Base-by-base conservation (phyloP, 352 stramenopile genomes). In the Paralagenidium karlingii region DNA sequence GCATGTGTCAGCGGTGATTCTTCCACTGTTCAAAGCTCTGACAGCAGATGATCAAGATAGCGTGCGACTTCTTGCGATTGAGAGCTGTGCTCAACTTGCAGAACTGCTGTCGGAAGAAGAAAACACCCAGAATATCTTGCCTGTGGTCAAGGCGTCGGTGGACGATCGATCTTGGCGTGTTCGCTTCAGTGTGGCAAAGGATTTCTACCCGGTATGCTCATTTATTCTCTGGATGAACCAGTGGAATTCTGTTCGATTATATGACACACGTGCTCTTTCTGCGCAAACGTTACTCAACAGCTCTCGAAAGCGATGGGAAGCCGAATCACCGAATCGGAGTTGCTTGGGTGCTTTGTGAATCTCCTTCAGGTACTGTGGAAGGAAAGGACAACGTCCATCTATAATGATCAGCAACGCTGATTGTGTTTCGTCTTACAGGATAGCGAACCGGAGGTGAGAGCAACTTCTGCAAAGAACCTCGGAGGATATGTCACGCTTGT, bases 11-110 rank as follows among this genome's bases (percentile, higher is more conserved):
- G 55, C 44, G 40, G 51, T 82, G 33, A 63, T 90, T 25, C 45
- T 95, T 28, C 82, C 80, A 24, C 69, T 94, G 13, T 95, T 94
- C 61, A 83, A 88, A 37, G 60, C 74, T 25, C 60, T 97, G 20
- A 94, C 80, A 42, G 58, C 60, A 18, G 90, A 97, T 58, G 88
- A 97, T 50, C 86, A 96, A 63, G 90, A 97, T 66, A 95, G 77
- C 36, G 88, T 97, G n/a, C 78, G 88, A 24, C 68, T 96, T 34
- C 56, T 97, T 40, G 85, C 85, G 12, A 92, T 96, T 51, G 74
- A 86, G 47, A 90, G 81, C 57, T 87, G 68, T 45, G 68, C 75
- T 10, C 56, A 60, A n/a, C 83, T 93, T 40, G 69, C 63, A 13
- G 71, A 79, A 40, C 45, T 83, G 34, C 59, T 93, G 5, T 66